Evolutionary conservation across 208 protist species (phyloP), one percentile per base, ranked within the genome.

Genomic region (Crithidia fasciculata): DNA sequence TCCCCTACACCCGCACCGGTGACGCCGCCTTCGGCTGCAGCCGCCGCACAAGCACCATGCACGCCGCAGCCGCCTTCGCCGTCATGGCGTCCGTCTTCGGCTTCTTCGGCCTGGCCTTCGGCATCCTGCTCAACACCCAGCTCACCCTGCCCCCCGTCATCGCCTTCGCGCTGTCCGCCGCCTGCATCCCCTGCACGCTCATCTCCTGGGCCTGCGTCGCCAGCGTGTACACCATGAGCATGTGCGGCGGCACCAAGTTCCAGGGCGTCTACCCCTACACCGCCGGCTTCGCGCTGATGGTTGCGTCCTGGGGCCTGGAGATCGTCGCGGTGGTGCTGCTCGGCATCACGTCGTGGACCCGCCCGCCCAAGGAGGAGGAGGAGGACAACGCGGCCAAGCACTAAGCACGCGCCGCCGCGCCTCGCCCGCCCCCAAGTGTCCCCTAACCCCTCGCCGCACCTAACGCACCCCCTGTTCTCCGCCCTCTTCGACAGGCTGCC

Each of bases 201-300:
- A 82, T 86, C 66, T 72, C 76, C 15, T 85, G 76, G 74, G 84
- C 78, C 37, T 86, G 81, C 60, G 78, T 89, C 37, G 84, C 81
- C 52, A 68, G 74, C 55, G 84, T 86, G 40, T 67, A 80, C 76
- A 81, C 19, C 58, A 36, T 56, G 16, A 69, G 56, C 28, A 80
- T 87, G 74, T 84, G 83, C 71, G 67, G 57, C 54, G 28, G 50
- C 19, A 45, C 16, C 66, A n/a, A 41, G 16, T 80, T 55, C 47
- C 74, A 72, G 62, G 49, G 45, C 58, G 52, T 55, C 57, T 72
- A 64, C 53, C 53, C 65, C 41, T 81, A 80, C 77, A 80, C 69
- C 57, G 73, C 77, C 39, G 84, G 84, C 67, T 88, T 88, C 47
- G 80, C 56, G 44, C 65, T 88, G 53, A 72, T 88, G 76, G 74